Conservation (phyloP, 345 rosid species). For the Populus pruinosa region DNA sequence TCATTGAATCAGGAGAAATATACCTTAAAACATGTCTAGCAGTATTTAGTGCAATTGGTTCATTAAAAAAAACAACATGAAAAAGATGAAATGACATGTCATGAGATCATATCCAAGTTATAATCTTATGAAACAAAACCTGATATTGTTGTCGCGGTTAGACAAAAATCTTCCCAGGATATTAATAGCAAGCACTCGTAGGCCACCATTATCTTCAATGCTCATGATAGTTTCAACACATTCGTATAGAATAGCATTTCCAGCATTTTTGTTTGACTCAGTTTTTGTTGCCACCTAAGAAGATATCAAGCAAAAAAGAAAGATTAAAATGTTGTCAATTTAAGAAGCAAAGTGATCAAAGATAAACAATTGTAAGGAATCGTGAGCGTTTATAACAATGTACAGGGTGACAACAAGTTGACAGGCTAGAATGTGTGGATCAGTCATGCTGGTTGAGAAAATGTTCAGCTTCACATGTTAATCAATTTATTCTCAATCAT, state of each 20-base stretch:
- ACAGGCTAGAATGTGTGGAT: not conserved
- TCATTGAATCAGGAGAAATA: not conserved
- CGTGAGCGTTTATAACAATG: not conserved
- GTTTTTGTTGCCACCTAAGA: conserved; percentile 97
- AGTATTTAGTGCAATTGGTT: not conserved
- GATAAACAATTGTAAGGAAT: conserved; percentile 1
- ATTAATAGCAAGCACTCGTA: conserved; percentile 98
- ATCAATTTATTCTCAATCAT: not conserved
- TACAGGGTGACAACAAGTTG: not conserved
- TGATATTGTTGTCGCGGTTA: conserved; percentile 97
- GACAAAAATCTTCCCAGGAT: conserved; percentile 97
- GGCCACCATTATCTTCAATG: conserved; percentile 90
- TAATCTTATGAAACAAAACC: conserved; percentile 38
- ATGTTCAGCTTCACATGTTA: not conserved
- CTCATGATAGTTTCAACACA: conserved; percentile 98
- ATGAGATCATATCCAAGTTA: not conserved
- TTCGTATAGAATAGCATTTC: conserved; percentile 95
- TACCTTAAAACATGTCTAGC: not conserved
- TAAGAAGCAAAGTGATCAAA: conserved; percentile 1
- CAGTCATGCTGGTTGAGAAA: not conserved
- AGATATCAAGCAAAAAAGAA: conserved; percentile 19
- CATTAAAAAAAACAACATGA: not conserved
- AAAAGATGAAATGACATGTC: not conserved
- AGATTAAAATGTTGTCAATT: not conserved
- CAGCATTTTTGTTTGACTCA: conserved; percentile 98